phyloP scores from a whole-genome alignment of 805 yeast genomes.

The Teunomyces aglyptinius region DNA sequence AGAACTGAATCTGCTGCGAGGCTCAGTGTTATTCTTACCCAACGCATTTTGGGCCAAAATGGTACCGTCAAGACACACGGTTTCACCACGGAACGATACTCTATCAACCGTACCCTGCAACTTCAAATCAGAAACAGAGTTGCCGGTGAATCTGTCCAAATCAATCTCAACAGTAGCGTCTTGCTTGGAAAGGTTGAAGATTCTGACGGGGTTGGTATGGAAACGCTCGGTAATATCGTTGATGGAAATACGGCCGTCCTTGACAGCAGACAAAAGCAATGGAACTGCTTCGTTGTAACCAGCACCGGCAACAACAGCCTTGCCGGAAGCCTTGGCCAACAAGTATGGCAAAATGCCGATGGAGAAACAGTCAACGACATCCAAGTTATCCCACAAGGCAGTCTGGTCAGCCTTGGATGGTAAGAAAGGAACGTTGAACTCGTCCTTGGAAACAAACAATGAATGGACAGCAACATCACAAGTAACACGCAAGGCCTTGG shows the following conservation, averaged over 20 bases:
- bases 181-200: slow-evolving; percentile 81
- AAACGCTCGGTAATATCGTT: slow-evolving; percentile 70
- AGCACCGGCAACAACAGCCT: slow-evolving; percentile 63
- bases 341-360: slow-evolving; percentile 76
- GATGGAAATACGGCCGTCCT: slow-evolving; percentile 66
- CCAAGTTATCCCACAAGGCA: slow-evolving; percentile 75
- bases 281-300: slow-evolving; percentile 84
- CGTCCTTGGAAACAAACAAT: slow-evolving; percentile 70
- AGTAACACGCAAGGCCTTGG: slow-evolving; percentile 76
- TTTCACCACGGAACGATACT: slow-evolving; percentile 73
- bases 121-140: slow-evolving; percentile 43
- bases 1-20: slow-evolving; percentile 44
- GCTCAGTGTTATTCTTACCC: slow-evolving; percentile 54
- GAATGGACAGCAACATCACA: slow-evolving; percentile 85
- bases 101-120: slow-evolving; percentile 85
- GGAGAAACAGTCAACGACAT: slow-evolving; percentile 79
- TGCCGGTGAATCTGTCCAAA: slow-evolving; percentile 58
- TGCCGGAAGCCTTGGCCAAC: slow-evolving; percentile 63
- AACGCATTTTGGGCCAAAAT: slow-evolving; percentile 56
- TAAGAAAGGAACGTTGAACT: slow-evolving; percentile 66
- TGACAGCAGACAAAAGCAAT: slow-evolving; percentile 75
- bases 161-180: slow-evolving; percentile 80
- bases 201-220: slow-evolving; percentile 76
- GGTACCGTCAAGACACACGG: slow-evolving; percentile 82
- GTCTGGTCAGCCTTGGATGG: slow-evolving; percentile 81